Evolutionary conservation across 148 eudicot genomes (phyloP).

Genomic region (Heliamphora exappendiculata): DNA sequence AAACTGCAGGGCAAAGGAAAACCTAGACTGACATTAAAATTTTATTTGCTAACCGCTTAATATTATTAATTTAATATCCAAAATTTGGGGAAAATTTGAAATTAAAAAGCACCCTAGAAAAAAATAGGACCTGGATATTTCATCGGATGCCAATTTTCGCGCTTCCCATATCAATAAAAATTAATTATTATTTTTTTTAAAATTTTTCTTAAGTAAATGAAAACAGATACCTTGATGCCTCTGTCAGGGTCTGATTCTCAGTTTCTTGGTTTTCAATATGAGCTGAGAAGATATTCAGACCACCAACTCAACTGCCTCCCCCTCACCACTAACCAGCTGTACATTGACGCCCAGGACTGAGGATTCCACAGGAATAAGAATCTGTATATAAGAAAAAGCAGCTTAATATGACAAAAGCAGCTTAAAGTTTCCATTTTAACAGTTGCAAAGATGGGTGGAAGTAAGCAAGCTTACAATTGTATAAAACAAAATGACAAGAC

Average conservation of each 20-base stretch:
- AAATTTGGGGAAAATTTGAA: neutral
- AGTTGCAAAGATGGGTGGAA: neutral
- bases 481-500: neutral
- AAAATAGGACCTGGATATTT: neutral
- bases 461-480: neutral
- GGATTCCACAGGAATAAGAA: constrained; percentile 7
- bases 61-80: constrained; percentile 1
- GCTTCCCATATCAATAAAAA: neutral
- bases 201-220: neutral
- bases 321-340: neutral
- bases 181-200: no score
- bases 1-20: neutral
- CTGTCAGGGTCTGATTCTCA: neutral
- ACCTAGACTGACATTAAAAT: neutral
- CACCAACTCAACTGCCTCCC: neutral
- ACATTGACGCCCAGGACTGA: neutral
- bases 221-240: neutral
- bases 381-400: neutral
- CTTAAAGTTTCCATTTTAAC: neutral
- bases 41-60: constrained; percentile 9
- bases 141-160: neutral
- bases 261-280: neutral
- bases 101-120: neutral
- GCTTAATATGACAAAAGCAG: neutral
- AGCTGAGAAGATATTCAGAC: neutral